These are phyloP conservation scores for Hypoxylon sp. DNA, from an alignment of 2,329 filamentous ascomycete species.

Conservation along the genomic window DNA sequence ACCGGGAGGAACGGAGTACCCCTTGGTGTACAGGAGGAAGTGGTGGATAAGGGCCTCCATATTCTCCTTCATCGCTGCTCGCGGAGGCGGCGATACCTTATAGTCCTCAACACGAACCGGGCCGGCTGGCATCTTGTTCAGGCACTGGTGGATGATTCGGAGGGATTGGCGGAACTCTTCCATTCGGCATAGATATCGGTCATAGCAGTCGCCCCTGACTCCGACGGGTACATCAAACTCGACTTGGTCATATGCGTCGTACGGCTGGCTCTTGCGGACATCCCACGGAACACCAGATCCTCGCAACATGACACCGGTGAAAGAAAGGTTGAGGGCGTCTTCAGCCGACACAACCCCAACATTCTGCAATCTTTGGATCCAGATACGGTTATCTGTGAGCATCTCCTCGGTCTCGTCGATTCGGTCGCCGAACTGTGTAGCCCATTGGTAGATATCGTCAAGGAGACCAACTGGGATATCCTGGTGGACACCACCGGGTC, in stretches of 20 bases:
- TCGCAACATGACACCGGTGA: slow-evolving; percentile 97
- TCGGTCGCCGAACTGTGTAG: slow-evolving; percentile 97
- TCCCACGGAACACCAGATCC: slow-evolving; percentile 97
- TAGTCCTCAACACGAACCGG: slow-evolving; percentile 98
- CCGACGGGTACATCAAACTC: slow-evolving; percentile 99
- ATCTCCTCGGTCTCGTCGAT: slow-evolving; percentile 99
- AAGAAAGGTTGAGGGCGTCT: slow-evolving; percentile 97
- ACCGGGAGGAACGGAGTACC: slow-evolving; percentile 94
- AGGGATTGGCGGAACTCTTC: slow-evolving; percentile 99
- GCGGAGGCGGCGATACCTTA: slow-evolving; percentile 96
- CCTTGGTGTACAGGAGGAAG: slow-evolving; percentile 99
- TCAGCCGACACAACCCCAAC: slow-evolving; percentile 91
- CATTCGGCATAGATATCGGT: slow-evolving; percentile 99
- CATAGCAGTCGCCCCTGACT: slow-evolving; percentile 98
- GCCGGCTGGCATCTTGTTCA: slow-evolving; percentile 98
- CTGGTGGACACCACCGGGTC: slow-evolving; percentile 95
- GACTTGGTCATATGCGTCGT: slow-evolving; percentile 97
- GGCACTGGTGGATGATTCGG: slow-evolving; percentile 97
- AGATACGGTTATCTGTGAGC: slow-evolving; percentile 99
- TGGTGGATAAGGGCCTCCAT: slow-evolving; percentile 99
- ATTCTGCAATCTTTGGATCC: slow-evolving; percentile 93
- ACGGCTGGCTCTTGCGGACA: slow-evolving; percentile 95
- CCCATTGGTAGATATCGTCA: slow-evolving; percentile 99
- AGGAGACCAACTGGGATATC: slow-evolving; percentile 94
- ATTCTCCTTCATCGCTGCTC: slow-evolving; percentile 99